Evolutionary conservation across 2,329 filamentous ascomycete species (phyloP), one percentile per base, ranked within the genome.

Genomic region (Pyrenophora tritici-repentis): DNA sequence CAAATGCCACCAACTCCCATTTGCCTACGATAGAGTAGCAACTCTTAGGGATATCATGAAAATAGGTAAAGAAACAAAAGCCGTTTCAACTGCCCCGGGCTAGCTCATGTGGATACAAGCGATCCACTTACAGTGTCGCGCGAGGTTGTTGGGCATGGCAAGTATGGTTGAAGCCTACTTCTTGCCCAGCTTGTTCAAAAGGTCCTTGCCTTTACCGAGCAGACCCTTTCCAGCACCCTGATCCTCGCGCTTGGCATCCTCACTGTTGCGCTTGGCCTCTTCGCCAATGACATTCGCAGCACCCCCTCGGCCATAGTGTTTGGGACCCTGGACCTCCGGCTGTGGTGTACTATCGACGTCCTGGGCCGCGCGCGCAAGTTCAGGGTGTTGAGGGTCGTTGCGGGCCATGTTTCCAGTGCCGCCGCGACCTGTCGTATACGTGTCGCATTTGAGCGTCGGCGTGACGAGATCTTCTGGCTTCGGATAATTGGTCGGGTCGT

Each of bases 321-420:
- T 82, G 22, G 81, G 81, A 35, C 81, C 81, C 66, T 84, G 84
- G 36, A 78, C 73, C 49, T 84, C 82, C 56, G 84, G 68, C 52
- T 65, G 62, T 2, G 59, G 59, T 8, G 65, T 62, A 5, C 85
- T 83, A 53, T 87, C 85, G 54, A 97, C 90, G 66, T 97, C 92
- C 74, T 97, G 93, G 35, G 86, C 86, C 47, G 85, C 81, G 57
- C 92, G 87, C 31, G 92, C 90, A 70, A 90, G 69, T 56, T 83
- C 80, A 7, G 84, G 81, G 56, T 77, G 85, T 35, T 80, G 76
- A 3, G 87, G 85, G 63, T 94, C 87, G 56, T 84, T 85, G 69
- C 87, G 86, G 40, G 88, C 86, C 88, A 96, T 96, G 78, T 96
- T 96, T 53, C 91, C 91, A 4, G 84, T 86, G 55, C 92, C 92